Evolutionary conservation across 352 stramenopile species (phyloP), one percentile per base, ranked within the genome.

Genomic region (Phytopythium vexans): DNA sequence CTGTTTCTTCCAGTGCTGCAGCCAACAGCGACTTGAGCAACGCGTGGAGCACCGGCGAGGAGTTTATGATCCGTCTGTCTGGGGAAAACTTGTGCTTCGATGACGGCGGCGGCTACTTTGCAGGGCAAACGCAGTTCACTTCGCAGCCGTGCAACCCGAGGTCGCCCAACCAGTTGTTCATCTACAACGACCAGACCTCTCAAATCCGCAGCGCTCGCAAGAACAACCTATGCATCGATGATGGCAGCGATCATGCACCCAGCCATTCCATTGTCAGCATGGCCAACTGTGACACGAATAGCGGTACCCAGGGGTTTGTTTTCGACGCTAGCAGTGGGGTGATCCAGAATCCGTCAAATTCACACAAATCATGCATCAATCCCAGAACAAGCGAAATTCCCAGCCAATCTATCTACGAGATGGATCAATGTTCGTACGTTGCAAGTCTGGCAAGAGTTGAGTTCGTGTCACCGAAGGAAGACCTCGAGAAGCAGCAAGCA

Each of bases 11-110:
- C 21, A 27, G 21, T 27, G 21, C 21, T 27, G 21, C 21, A 27
- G 21, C 21, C 21, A 27, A 27, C 21, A 27, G 2, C 21, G 21
- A 27, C 21, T 27, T 27, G 21, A 27, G 21, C 21, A 27, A 27
- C 21, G 21, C 21, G 21, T 27, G 21, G 21, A 27, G 21, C 21
- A 54, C 60, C 11, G 52, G 51, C 7, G 36, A 54, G 32, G 59
- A 70, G 16, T 36, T 63, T 31, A 70, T 70, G 54, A 37, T 70
- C 8, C 57, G 58, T 39, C 40, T 62, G 12, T 47, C 41, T 2
- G 50, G 58, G 41, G 49, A 62, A 36, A 64, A 67, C 38, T 10
- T 74, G 5, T 77, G 68, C 14, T 44, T 73, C 11, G 68, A 77
- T 15, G 64, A 77, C 38, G 68, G 68, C 11, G 64, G 64, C 6